phyloP scores from a whole-genome alignment of 1,284 basidiomycete genomes.

The Cutaneotrichosporon dermatis region DNA sequence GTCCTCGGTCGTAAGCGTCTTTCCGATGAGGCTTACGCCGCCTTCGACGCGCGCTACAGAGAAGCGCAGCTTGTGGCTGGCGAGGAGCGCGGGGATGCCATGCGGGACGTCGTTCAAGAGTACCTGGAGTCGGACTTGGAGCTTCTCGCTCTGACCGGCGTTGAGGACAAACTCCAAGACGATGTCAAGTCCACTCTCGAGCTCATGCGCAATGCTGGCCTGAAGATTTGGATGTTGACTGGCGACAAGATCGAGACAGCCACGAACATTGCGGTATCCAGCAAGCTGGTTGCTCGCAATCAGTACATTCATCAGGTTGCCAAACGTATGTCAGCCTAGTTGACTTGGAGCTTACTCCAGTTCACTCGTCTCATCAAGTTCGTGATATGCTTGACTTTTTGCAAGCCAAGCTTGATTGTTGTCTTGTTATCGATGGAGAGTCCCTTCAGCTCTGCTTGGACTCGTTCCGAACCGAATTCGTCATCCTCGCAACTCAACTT shows the following conservation, averaged over 20 bases:
- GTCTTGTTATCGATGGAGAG: slow-evolving; percentile 98
- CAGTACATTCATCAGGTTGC: slow-evolving; percentile 98
- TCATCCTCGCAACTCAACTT: slow-evolving; percentile 90
- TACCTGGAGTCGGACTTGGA: slow-evolving; percentile 86
- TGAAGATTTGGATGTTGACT: slow-evolving; percentile 99
- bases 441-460: slow-evolving; percentile 86
- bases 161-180: slow-evolving; percentile 97
- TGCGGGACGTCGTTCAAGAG: slow-evolving; percentile 67
- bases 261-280: slow-evolving; percentile 95
- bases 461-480: slow-evolving; percentile 86
- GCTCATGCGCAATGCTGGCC: slow-evolving; percentile 86
- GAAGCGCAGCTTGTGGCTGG: slow-evolving; percentile 66
- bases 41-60: slow-evolving; percentile 72
- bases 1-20: slow-evolving; percentile 84
- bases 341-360: slow-evolving; percentile 49
- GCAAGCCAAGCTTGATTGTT: slow-evolving; percentile 91
- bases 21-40: slow-evolving; percentile 62
- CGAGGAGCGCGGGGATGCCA: slow-evolving; percentile 75
- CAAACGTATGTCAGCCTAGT: slow-evolving; percentile 61
- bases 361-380: slow-evolving; percentile 75
- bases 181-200: slow-evolving; percentile 93
- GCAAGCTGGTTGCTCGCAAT: slow-evolving; percentile 89
- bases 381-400: slow-evolving; percentile 91
- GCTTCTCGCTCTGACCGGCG: slow-evolving; percentile 87
- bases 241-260: slow-evolving; percentile 99